These are phyloP conservation scores for Vaucheria bursata DNA, from an alignment of 352 stramenopile species.

Conservation along the genomic window DNA sequence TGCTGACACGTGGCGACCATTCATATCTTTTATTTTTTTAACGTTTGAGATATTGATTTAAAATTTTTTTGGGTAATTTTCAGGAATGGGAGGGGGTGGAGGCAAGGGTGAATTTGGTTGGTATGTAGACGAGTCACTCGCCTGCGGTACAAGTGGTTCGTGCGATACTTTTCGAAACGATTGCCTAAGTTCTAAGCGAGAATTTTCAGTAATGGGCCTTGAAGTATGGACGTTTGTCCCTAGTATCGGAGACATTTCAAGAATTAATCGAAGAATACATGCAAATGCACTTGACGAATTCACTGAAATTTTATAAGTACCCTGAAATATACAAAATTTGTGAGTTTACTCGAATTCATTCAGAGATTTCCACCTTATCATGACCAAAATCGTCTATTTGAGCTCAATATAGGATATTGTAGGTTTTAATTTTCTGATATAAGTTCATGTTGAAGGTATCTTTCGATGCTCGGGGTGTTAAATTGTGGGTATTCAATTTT, in stretches of 20 bases:
- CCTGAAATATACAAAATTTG: no score
- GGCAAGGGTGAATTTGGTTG: slow-evolving; percentile 26
- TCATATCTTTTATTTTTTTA: no score
- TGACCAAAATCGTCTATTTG: no score
- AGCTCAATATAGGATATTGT: no score
- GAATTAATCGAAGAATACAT: not conserved
- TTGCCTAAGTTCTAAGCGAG: not conserved
- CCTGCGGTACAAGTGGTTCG: slow-evolving; percentile 14
- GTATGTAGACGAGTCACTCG: slow-evolving; percentile 16
- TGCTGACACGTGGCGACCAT: not conserved
- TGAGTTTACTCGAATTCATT: no score
- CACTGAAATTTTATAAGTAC: not conserved
- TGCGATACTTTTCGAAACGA: slow-evolving; percentile 34
- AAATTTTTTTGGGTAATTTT: not conserved
- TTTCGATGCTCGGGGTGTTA: no score
- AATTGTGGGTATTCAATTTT: no score
- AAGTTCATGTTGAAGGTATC: no score
- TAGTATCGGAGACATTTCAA: not conserved
- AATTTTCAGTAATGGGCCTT: slow-evolving; percentile 18
- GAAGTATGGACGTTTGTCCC: slow-evolving; percentile 17
- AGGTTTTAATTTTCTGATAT: no score
- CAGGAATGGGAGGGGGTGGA: slow-evolving; percentile 30
- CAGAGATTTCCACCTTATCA: no score
- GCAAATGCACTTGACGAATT: slow-evolving; percentile 6
- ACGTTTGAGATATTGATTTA: no score